Percentiles rank a stretch among this genome's conserved stretches.
These are phyloP conservation scores for Euphorbia peplus DNA, from an alignment of 345 rosid genomes.

Conservation along the genomic window DNA sequence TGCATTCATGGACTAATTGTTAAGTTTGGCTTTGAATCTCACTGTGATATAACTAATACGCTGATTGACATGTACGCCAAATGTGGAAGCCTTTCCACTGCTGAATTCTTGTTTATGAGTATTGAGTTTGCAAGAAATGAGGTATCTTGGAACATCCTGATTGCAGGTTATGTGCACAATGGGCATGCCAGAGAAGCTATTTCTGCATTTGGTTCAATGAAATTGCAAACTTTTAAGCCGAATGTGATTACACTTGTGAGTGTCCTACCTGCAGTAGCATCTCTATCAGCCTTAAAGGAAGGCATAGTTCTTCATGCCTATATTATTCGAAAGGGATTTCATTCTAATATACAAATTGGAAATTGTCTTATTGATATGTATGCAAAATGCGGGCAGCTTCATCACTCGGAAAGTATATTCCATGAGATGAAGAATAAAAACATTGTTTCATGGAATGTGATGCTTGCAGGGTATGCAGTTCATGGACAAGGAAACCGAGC, in stretches of 20 bases:
- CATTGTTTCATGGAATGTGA: constrained; percentile 51
- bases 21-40: constrained; percentile 48
- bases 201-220: constrained; percentile 45
- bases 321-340: constrained; percentile 40
- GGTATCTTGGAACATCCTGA: constrained; percentile 61
- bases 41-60: constrained; percentile 45
- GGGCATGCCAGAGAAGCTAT: constrained; percentile 52
- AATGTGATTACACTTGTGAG: constrained; percentile 43
- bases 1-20: constrained; percentile 39
- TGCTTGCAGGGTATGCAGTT: constrained; percentile 53
- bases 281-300: constrained; percentile 36
- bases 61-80: constrained; percentile 56
- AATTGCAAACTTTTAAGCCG: constrained; percentile 36
- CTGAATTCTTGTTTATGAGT: constrained; percentile 40
- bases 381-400: constrained; percentile 58
- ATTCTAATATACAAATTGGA: constrained; percentile 30
- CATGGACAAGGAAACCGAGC: constrained; percentile 54
- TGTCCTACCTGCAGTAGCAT: constrained; percentile 48
- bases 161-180: constrained; percentile 47
- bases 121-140: constrained; percentile 34
- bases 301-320: constrained; percentile 53
- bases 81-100: constrained; percentile 44
- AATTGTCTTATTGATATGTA: constrained; percentile 65
- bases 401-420: constrained; percentile 37
- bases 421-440: constrained; percentile 44